Conservation (phyloP, 768 basidiomycete species). For the Boletus pseudo-olivaceus region DNA sequence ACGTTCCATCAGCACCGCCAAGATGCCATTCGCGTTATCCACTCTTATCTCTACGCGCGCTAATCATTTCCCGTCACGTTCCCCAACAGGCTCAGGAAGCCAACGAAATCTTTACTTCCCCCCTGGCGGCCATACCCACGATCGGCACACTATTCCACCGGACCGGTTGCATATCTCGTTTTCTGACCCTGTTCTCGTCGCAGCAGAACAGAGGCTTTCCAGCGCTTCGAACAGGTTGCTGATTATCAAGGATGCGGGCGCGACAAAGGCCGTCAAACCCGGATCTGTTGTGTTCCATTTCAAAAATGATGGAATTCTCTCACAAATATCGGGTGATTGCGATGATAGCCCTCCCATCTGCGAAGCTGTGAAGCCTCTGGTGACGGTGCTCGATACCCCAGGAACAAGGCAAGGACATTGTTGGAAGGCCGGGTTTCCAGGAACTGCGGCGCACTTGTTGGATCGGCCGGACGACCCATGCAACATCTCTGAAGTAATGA, state of each 20-base stretch:
- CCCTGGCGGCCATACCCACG: conserved; percentile 11
- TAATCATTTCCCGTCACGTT: neutral
- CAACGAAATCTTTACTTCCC: conserved; percentile 9
- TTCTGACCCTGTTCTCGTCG: conserved; percentile 22
- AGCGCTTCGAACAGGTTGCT: neutral
- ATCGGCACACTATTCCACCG: conserved; percentile 7
- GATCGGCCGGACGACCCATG: conserved; percentile 1
- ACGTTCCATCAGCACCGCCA: conserved; percentile 6
- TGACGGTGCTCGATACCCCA: neutral
- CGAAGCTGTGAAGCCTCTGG: neutral
- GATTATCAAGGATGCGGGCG: neutral
- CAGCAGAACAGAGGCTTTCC: conserved; percentile 13
- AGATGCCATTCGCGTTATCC: conserved; percentile 10
- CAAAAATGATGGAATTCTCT: neutral
- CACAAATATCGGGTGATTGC: neutral
- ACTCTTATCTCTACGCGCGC: conserved; percentile 1
- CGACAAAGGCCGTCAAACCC: neutral
- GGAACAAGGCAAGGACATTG: neutral
- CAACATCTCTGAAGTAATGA: conserved; percentile 9
- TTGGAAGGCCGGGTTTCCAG: neutral
- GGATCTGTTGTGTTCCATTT: neutral
- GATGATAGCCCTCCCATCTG: neutral
- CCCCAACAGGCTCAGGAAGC: neutral
- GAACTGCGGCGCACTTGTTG: neutral
- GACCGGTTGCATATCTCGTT: conserved; percentile 20